These are phyloP conservation scores for Porodaedalea pini DNA, from an alignment of 1,284 basidiomycete genomes.

Conservation along the genomic window DNA sequence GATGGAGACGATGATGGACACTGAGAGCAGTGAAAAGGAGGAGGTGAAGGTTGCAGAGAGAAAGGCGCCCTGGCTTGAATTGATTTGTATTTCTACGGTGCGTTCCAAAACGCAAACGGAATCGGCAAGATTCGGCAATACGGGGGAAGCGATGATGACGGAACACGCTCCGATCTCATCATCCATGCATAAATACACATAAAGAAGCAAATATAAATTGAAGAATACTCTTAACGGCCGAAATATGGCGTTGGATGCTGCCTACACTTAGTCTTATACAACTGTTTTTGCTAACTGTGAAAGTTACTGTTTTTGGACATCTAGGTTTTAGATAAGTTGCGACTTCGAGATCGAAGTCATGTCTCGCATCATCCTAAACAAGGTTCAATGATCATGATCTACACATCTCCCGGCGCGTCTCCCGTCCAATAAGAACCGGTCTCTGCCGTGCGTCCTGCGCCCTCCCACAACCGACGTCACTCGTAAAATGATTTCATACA, in stretches of 20 bases:
- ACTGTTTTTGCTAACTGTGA: no score
- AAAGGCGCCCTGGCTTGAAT: not conserved
- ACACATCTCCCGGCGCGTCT: not conserved
- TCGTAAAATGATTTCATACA: not conserved
- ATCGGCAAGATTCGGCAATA: conserved; percentile 4
- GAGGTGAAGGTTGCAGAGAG: not conserved
- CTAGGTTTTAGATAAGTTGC: not conserved
- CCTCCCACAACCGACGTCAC: not conserved
- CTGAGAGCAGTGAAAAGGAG: not conserved
- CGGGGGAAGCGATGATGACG: conserved; percentile 10
- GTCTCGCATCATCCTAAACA: not conserved
- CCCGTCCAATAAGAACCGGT: not conserved
- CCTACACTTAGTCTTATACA: no score
- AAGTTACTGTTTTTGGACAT: no score
- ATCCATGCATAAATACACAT: not conserved
- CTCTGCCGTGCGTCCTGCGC: not conserved
- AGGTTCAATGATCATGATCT: not conserved
- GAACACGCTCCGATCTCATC: not conserved
- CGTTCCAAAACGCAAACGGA: not conserved
- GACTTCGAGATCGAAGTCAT: not conserved
- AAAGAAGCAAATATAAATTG: not conserved
- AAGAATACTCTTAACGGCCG: no score
- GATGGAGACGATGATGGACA: not conserved
- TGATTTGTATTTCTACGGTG: not conserved
- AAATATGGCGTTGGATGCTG: no score